These are phyloP conservation scores for Cryphonectria naterciae DNA, from an alignment of 2,329 filamentous ascomycete genomes.

Conservation along the genomic window DNA sequence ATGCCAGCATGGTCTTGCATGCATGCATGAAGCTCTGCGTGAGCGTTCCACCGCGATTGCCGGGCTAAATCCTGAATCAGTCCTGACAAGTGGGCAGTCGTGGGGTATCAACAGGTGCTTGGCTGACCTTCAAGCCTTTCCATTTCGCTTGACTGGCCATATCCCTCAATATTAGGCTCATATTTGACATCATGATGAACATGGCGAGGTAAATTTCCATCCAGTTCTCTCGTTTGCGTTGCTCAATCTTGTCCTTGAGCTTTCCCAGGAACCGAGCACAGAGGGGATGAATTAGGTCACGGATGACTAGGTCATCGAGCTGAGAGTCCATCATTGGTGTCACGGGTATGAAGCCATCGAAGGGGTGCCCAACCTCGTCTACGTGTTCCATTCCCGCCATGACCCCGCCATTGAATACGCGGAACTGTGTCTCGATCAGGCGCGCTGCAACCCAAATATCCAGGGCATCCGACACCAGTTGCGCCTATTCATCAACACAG, in stretches of 20 bases:
- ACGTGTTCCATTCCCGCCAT: not conserved
- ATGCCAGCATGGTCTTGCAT: constrained; percentile 1
- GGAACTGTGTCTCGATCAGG: not conserved
- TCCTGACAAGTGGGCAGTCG: not conserved
- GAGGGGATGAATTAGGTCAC: not conserved
- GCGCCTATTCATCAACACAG: not conserved
- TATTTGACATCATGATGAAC: constrained; percentile 2
- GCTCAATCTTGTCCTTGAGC: not conserved
- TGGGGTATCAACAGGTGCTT: not conserved
- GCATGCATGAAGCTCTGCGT: constrained; percentile 2
- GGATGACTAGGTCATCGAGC: not conserved
- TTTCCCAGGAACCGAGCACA: not conserved
- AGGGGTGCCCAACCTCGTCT: not conserved
- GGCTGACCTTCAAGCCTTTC: constrained; percentile 1
- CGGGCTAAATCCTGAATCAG: not conserved
- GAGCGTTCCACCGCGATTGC: not conserved
- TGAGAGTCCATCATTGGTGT: not conserved
- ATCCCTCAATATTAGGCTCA: constrained; percentile 1
- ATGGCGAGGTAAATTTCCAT: not conserved
- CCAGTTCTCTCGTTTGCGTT: not conserved
- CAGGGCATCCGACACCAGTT: not conserved
- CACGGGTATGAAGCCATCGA: not conserved
- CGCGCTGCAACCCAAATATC: not conserved
- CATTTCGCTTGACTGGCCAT: not conserved
- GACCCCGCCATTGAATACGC: not conserved